These are phyloP conservation scores for Penicillium sp. DNA, from an alignment of 2,329 filamentous ascomycete genomes.

Conservation along the genomic window DNA sequence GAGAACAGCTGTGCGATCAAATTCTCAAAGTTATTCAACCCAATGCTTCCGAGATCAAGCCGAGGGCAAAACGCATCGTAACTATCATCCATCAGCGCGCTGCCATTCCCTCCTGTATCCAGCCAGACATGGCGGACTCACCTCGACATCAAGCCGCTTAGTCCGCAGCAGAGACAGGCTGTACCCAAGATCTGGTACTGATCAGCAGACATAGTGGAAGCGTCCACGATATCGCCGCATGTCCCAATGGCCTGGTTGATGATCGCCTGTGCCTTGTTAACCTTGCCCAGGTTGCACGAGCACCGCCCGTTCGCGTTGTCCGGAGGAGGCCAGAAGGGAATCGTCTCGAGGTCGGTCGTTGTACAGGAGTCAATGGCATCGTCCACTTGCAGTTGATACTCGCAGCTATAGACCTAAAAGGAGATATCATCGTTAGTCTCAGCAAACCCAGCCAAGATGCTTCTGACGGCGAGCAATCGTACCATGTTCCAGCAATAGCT, in stretches of 20 bases:
- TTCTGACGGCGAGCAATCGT: background rate
- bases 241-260: background rate
- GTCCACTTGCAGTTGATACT: constrained; percentile 7
- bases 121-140: background rate
- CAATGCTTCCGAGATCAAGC: background rate
- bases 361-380: constrained; percentile 1
- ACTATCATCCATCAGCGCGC: background rate
- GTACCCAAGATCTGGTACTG: background rate
- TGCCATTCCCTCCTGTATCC: no score
- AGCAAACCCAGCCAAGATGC: background rate
- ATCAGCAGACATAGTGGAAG: background rate
- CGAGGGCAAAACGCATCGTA: background rate
- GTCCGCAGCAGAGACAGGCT: constrained; percentile 11
- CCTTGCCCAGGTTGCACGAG: constrained; percentile 10
- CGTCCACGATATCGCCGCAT: background rate
- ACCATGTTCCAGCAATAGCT: constrained; percentile 19
- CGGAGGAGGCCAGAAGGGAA: constrained; percentile 20
- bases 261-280: background rate
- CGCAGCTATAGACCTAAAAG: constrained; percentile 20
- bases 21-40: background rate
- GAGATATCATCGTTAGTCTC: background rate
- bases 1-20: background rate
- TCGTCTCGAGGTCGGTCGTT: background rate
- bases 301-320: constrained; percentile 15
- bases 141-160: constrained; percentile 3